Base-by-base conservation (phyloP, 345 rosid genomes). In the Lepidium africanum region DNA sequence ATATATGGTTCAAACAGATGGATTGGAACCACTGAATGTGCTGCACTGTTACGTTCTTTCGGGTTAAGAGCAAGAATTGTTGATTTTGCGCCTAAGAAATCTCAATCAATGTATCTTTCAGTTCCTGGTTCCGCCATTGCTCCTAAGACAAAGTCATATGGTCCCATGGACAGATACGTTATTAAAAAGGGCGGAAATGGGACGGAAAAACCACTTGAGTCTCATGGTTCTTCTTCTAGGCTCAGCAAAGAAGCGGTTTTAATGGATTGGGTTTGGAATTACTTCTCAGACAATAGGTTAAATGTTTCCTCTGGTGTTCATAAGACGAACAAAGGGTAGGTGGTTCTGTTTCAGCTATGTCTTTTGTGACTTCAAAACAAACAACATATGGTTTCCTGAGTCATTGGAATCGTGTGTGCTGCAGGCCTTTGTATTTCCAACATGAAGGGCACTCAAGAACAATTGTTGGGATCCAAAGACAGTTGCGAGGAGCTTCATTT, bases 381-480 rank as follows among this genome's bases (percentile, higher is more conserved):
- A 59, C 49, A 23, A 53, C 8, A 7, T 62, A 43, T 19, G 25
- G 30, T 62, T 55, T 75, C 19, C 12, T 57, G 35, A 73, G 37
- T 54, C 27, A 62, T 54, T 57, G 49, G 13, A 39, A 69, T 19
- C 40, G 16, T 32, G 73, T 75, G 55, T 36, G 60, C 53, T 51
- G 64, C 75, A 90, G 95, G 79, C 95, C 97, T 6, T 82, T 90
- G 66, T 90, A 90, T 73, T 86, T 86, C 74, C 97, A 90, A 72
- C 95, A 90, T 49, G 89, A 87, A 55, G 97, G 94, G 23, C 97
- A 87, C 74, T 90, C 94, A 10, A 81, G 92, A 76, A 86, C 92
- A 17, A 81, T 90, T 35, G 73, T 87, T 57, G 97, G 97, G 58
- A 85, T 90, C 72, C 87, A 90, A 70, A 78, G 56, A 55, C 85